Conservation (phyloP, 768 basidiomycete genomes). For the Boletus huronensis region DNA sequence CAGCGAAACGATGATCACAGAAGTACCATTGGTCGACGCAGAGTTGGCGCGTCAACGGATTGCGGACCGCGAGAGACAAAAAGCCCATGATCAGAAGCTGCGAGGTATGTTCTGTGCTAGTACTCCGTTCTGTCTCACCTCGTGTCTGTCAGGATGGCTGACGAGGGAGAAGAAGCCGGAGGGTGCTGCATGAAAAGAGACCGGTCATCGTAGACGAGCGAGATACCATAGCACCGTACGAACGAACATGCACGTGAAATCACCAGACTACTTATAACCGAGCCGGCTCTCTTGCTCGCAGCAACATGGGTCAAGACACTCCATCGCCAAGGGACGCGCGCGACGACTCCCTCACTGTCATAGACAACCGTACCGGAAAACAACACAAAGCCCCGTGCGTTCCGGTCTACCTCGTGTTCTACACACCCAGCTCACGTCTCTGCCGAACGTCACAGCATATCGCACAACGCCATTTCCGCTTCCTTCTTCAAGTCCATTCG, state of each 20-base stretch:
- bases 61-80: slow-evolving; percentile 66
- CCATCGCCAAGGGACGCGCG: slow-evolving; percentile 16
- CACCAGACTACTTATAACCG: background rate
- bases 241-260: slow-evolving; percentile 11
- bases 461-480: slow-evolving; percentile 75
- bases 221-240: slow-evolving; percentile 26
- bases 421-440: background rate
- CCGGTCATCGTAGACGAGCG: background rate
- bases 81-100: slow-evolving; percentile 63
- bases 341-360: slow-evolving; percentile 53
- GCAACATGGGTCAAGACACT: slow-evolving; percentile 30
- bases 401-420: background rate
- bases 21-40: slow-evolving; percentile 54
- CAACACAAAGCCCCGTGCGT: slow-evolving; percentile 71
- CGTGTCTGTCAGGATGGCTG: slow-evolving; percentile 27
- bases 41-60: slow-evolving; percentile 60
- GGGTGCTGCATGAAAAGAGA: background rate
- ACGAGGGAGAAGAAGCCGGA: slow-evolving; percentile 31
- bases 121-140: background rate
- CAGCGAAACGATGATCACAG: slow-evolving; percentile 32
- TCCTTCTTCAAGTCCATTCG: slow-evolving; percentile 77
- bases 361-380: slow-evolving; percentile 84
- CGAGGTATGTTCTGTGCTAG: slow-evolving; percentile 47
- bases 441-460: slow-evolving; percentile 48
- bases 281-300: slow-evolving; percentile 1